Base-by-base conservation (phyloP, 306 rosid species). In the Datisca glomerata region DNA sequence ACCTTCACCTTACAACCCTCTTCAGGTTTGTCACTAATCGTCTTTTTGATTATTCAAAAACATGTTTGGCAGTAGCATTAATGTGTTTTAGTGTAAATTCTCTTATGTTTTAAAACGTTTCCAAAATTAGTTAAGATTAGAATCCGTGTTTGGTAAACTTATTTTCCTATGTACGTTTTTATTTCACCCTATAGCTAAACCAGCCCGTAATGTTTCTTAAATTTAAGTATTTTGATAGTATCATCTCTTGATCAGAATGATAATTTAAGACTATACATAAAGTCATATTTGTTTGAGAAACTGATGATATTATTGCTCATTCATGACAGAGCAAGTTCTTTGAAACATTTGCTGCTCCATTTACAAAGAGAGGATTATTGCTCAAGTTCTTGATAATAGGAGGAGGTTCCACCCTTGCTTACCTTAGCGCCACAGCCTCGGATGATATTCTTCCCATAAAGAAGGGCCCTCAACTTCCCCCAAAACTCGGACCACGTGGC, bases 401-500 rank as follows among this genome's bases (percentile, higher is more conserved):
- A 51, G 95, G 98, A 31, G 98, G 81, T 41, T 73, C 91, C 46
- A 51, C 98, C 43, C 66, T 89, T n/a, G 91, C 77, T 44, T 89
- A 80, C 75, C 45, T 47, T 55, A 80, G 95, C 45, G 68, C 95
- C 60, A 89, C 95, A 2, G 83, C 95, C 34, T 45, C 93, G 0
- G 86, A 56, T 45, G 98, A 89, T 45, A 19, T 84, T 57, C 74
- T 89, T 18, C 98, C 98, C 13, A 84, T 89, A 70, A 73, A 77
- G 84, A 89, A 78, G 70, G 98, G 95, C 22, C 98, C 98, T 45
- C 95, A 84, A 69, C 98, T 77, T 21, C 98, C 98, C 40, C 95
- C 98, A 11, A 51, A 72, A 74, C 74, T 42, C 1, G 98, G 98
- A 12, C 98, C 98, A 0, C 95, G 98, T 51, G 98, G 72, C 83